Percentiles rank a stretch among this genome's conserved stretches.
Evolutionary conservation across 2,329 filamentous ascomycete genomes (phyloP).

Genomic region (Aspergillus quadrilineatus): DNA sequence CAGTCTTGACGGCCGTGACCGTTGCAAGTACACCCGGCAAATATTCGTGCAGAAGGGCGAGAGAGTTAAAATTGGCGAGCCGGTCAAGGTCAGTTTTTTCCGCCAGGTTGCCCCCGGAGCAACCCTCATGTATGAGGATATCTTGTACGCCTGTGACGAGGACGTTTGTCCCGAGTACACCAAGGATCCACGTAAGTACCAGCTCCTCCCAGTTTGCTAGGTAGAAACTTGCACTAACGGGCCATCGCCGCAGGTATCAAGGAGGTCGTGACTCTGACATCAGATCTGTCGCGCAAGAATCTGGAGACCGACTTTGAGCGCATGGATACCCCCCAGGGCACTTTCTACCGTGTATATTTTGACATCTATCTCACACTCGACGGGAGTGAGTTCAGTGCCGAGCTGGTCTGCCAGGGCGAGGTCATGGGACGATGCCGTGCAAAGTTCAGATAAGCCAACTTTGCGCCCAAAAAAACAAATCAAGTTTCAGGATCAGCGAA

Average conservation of each 20-base stretch:
- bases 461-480: neutral
- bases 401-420: conserved; percentile 97
- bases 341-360: conserved; percentile 77
- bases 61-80: conserved; percentile 97
- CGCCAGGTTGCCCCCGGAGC: conserved; percentile 94
- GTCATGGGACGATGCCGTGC: conserved; percentile 97
- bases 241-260: conserved; percentile 72
- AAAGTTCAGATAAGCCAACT: conserved; percentile 65
- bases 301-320: conserved; percentile 98
- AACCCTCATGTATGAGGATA: conserved; percentile 99
- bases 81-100: conserved; percentile 98
- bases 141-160: conserved; percentile 94
- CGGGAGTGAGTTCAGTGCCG: conserved; percentile 95
- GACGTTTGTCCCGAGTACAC: conserved; percentile 98
- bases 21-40: conserved; percentile 97
- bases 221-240: neutral
- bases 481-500: neutral
- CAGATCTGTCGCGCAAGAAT: conserved; percentile 95
- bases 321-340: conserved; percentile 97
- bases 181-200: conserved; percentile 91
- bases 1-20: conserved; percentile 91
- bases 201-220: neutral
- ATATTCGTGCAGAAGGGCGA: conserved; percentile 99
- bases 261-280: conserved; percentile 96
- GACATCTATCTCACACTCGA: conserved; percentile 86